A percentile compares a stretch with the other conserved stretches of the same genome.
These are phyloP conservation scores for Aphanomyces stellatus DNA, from an alignment of 352 stramenopile species.

Conservation along the genomic window DNA sequence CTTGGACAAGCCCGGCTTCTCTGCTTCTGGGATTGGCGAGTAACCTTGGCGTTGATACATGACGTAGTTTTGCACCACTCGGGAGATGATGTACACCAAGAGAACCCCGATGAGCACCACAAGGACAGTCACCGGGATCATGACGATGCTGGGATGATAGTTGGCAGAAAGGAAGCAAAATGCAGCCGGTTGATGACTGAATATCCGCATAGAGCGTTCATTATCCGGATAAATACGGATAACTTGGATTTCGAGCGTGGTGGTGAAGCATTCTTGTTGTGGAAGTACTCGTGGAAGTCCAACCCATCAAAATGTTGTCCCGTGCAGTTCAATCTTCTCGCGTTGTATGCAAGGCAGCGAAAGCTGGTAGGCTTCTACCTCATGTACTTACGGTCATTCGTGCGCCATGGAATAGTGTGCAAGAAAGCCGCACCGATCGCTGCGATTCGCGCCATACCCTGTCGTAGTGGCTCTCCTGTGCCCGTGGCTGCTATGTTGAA, in stretches of 20 bases:
- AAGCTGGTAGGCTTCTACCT: neutral
- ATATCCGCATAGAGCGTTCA: neutral
- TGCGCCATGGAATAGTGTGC: conserved; percentile 2
- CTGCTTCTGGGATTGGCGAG: conserved; percentile 43
- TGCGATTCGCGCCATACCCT: neutral
- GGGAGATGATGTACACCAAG: conserved; percentile 5
- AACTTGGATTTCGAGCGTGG: neutral
- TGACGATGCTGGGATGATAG: no score
- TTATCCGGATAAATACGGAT: neutral
- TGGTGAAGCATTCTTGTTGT: no score
- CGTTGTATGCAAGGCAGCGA: neutral
- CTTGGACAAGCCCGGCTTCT: conserved; percentile 58
- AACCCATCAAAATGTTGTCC: neutral
- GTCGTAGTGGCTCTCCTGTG: neutral
- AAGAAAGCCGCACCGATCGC: conserved; percentile 3
- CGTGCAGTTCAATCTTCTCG: neutral
- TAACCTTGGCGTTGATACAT: conserved; percentile 48
- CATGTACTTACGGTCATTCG: conserved; percentile 1
- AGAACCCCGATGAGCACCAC: neutral
- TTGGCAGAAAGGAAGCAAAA: no score
- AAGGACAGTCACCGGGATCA: no score
- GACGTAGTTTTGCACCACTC: conserved; percentile 15
- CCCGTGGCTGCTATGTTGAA: neutral
- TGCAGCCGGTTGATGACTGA: no score
- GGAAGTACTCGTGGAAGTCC: neutral